Evolutionary conservation across 2,329 filamentous ascomycete species (phyloP).

Genomic region (Sporothrix protearum): DNA sequence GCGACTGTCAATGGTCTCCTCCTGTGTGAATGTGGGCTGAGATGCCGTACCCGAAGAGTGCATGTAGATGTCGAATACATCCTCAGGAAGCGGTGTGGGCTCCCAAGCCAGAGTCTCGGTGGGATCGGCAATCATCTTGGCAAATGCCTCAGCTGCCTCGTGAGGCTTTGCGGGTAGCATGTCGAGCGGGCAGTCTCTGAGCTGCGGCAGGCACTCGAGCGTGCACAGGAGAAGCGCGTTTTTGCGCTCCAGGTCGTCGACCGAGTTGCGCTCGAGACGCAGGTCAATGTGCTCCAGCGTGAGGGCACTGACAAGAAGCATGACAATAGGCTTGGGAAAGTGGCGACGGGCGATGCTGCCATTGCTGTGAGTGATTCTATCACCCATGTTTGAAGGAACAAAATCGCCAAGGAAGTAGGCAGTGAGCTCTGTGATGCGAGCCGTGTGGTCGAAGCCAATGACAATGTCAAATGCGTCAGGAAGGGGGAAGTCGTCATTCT

Average conservation of each 20-base stretch:
- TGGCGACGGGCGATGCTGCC: constrained; percentile 17
- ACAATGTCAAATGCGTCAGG: constrained; percentile 45
- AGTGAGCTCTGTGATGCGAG: constrained; percentile 39
- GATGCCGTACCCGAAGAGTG: constrained; percentile 32
- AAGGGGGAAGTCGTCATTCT: constrained; percentile 26
- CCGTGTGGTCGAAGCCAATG: constrained; percentile 53
- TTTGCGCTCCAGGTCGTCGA: constrained; percentile 46
- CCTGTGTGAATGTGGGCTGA: constrained; percentile 26
- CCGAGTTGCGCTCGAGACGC: constrained; percentile 39
- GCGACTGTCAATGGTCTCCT: constrained; percentile 11
- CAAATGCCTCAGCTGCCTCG: constrained; percentile 47
- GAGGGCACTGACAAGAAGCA: constrained; percentile 49
- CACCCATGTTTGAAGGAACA: too few relatives aligned
- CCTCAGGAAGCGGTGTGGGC: constrained; percentile 45
- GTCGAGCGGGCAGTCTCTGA: constrained; percentile 34
- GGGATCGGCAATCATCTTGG: constrained; percentile 43
- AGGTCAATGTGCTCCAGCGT: constrained; percentile 56
- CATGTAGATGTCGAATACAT: constrained; percentile 48
- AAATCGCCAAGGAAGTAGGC: constrained; percentile 28
- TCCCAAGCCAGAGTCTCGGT: constrained; percentile 45
- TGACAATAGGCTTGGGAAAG: constrained; percentile 40
- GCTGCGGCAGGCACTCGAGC: constrained; percentile 41
- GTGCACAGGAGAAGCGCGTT: constrained; percentile 40
- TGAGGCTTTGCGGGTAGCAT: constrained; percentile 41
- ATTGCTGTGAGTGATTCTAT: not conserved